Conservation (phyloP, 2,329 filamentous ascomycete genomes). For the Blastomyces silverae region DNA sequence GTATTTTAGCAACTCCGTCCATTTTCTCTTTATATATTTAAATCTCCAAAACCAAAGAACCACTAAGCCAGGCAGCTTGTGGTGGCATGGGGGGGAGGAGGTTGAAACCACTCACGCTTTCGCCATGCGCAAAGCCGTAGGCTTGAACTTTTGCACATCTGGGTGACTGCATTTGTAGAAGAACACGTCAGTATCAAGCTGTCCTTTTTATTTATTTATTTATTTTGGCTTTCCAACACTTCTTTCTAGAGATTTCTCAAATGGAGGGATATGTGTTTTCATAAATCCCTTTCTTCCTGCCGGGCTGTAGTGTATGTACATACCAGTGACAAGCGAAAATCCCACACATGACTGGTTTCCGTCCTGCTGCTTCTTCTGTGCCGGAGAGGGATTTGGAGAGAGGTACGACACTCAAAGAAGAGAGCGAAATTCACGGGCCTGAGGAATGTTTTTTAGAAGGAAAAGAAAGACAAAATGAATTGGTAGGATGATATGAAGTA, state of each 20-base stretch:
- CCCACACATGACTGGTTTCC: constrained; percentile 73
- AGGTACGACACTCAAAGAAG: constrained; percentile 20
- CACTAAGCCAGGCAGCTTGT: background rate
- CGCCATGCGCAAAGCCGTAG: constrained; percentile 82
- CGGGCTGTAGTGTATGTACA: constrained; percentile 36
- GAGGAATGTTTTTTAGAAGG: background rate
- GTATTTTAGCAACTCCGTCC: constrained; percentile 10
- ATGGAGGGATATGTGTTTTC: background rate
- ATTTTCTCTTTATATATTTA: background rate
- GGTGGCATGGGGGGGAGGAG: background rate
- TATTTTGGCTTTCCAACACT: background rate
- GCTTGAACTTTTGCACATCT: constrained; percentile 94
- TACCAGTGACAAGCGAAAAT: constrained; percentile 94
- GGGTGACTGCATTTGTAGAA: constrained; percentile 56
- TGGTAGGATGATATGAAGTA: background rate
- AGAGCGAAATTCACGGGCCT: constrained; percentile 4
- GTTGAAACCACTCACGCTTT: constrained; percentile 65
- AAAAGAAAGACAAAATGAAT: background rate
- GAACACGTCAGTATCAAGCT: background rate
- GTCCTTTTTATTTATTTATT: background rate
- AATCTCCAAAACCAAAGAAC: background rate
- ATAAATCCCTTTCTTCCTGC: background rate
- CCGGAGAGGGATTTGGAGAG: constrained; percentile 22
- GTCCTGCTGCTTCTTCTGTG: background rate
- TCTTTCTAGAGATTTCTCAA: background rate